phyloP scores from a whole-genome alignment of 148 eudicot genomes.

The Rhododendron griersonianum region DNA sequence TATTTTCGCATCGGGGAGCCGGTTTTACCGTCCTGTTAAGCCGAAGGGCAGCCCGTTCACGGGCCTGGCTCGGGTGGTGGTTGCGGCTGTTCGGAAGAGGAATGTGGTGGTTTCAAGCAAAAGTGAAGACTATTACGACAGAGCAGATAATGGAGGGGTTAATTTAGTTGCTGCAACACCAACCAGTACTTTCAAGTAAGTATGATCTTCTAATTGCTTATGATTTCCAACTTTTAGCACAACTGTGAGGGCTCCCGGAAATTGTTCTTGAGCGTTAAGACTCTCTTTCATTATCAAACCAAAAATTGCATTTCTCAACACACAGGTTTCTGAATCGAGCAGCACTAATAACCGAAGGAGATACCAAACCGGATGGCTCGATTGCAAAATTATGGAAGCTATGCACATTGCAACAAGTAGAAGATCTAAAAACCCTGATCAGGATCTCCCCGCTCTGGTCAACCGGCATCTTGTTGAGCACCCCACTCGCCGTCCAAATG shows the following conservation, averaged over 20 bases:
- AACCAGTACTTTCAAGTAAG: constrained; percentile 34
- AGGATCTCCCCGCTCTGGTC: constrained; percentile 59
- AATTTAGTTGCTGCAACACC: constrained; percentile 9
- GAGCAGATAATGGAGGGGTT: not conserved
- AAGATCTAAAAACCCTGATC: constrained; percentile 40
- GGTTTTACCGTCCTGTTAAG: constrained; percentile 27
- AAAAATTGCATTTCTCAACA: not conserved
- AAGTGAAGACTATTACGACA: constrained; percentile 25
- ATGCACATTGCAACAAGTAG: constrained; percentile 38
- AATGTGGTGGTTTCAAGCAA: constrained; percentile 6
- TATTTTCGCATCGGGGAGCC: constrained; percentile 26
- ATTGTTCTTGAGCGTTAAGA: not conserved
- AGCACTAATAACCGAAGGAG: constrained; percentile 20
- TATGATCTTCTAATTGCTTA: not conserved
- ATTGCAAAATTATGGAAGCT: constrained; percentile 19
- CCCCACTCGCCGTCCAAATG: constrained; percentile 35
- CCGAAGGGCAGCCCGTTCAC: constrained; percentile 38
- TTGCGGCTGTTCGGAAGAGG: constrained; percentile 38
- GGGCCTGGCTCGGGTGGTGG: constrained; percentile 30
- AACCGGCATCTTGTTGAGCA: constrained; percentile 37
- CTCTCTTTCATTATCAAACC: not conserved
- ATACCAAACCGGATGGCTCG: constrained; percentile 11
- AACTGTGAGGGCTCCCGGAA: not conserved
- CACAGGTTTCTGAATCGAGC: constrained; percentile 30
- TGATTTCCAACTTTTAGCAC: too few species aligned